Evolutionary conservation across 164 flowering plant species (phyloP).

Genomic region (Nymphaea colorata): DNA sequence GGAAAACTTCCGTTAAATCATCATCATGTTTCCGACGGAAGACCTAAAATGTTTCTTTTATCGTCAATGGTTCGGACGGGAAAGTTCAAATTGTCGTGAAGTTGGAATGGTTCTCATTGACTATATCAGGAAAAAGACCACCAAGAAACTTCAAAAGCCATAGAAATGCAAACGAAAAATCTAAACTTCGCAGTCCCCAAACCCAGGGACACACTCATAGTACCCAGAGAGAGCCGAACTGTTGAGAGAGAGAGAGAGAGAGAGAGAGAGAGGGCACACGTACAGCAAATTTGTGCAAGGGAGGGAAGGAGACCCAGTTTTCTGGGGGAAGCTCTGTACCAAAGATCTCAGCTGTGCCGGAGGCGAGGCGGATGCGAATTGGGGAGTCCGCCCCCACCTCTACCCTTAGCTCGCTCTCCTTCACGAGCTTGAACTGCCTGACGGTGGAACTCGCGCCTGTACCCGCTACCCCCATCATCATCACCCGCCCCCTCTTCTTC

Average conservation of each 20-base stretch:
- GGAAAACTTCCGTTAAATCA: too few relatives aligned
- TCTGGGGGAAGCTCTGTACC: slow-evolving; percentile 90
- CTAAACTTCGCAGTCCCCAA: too few relatives aligned
- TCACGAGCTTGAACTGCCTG: slow-evolving; percentile 65
- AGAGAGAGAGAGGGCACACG: slow-evolving; percentile 6
- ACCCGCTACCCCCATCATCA: slow-evolving; percentile 35
- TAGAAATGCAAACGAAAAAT: too few relatives aligned
- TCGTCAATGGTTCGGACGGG: too few relatives aligned
- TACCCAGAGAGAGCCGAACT: too few relatives aligned
- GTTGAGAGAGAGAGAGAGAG: neutral
- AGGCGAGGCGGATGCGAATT: slow-evolving; percentile 56
- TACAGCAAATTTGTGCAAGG: slow-evolving; percentile 87
- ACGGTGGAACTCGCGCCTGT: slow-evolving; percentile 15
- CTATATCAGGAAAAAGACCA: too few relatives aligned
- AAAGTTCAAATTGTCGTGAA: too few relatives aligned
- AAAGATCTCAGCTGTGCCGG: slow-evolving; percentile 64
- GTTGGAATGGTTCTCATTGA: too few relatives aligned
- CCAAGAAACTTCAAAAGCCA: too few relatives aligned
- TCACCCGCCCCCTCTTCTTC: neutral
- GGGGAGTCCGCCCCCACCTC: slow-evolving; percentile 59
- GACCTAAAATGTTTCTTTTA: too few relatives aligned
- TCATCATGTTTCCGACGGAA: too few relatives aligned
- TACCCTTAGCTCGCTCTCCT: slow-evolving; percentile 74
- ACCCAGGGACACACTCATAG: too few relatives aligned
- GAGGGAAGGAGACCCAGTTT: slow-evolving; percentile 78